Evolutionary conservation across 2,329 filamentous ascomycete species (phyloP), one percentile per base, ranked within the genome.

Genomic region (Ascochyta rabiei): DNA sequence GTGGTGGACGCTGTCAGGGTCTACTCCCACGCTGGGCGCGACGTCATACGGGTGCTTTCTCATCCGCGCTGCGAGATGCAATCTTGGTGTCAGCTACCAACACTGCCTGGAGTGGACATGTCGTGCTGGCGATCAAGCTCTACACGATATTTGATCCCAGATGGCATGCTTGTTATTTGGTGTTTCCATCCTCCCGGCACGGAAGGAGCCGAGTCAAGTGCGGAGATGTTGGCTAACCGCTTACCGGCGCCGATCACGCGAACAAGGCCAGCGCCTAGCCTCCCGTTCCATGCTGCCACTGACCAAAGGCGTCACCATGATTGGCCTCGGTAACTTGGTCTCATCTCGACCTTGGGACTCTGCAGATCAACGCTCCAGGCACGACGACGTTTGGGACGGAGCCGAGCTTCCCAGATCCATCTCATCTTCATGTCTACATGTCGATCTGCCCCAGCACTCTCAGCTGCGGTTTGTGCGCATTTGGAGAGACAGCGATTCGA

Each of bases 161-260:
- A n/a, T 12, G 12, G 6, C 2, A 6, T 12, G 21, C 16, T 23
- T 41, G 39, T 18, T 13, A 15, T 23, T 34, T 48, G 39, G 33
- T 48, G 40, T 44, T 44, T 34, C 38, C 30, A 28, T 38, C 21
- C 31, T 31, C 16, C 19, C 44, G 39, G 50, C 50, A 24, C 50
- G 44, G 50, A 53, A 53, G 50, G 37, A 48, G 33, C 43, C 44
- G 51, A 43, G n/a, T 31, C 26, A 44, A 33, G 39, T 48, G 45
- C 52, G 41, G 52, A 49, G 44, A 45, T 21, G 34, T 24, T 39
- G 4, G 50, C 50, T 44, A 39, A 53, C 48, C 50, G 16, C 38
- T 15, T 28, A 18, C 35, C 41, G 35, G 30, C 13, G 48, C 26
- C 30, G 45, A 48, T 54, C 40, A 40, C 28, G 51, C 40, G 39